phyloP scores from a whole-genome alignment of 2,329 filamentous ascomycete species.

The Cyphellophora attinorum region DNA sequence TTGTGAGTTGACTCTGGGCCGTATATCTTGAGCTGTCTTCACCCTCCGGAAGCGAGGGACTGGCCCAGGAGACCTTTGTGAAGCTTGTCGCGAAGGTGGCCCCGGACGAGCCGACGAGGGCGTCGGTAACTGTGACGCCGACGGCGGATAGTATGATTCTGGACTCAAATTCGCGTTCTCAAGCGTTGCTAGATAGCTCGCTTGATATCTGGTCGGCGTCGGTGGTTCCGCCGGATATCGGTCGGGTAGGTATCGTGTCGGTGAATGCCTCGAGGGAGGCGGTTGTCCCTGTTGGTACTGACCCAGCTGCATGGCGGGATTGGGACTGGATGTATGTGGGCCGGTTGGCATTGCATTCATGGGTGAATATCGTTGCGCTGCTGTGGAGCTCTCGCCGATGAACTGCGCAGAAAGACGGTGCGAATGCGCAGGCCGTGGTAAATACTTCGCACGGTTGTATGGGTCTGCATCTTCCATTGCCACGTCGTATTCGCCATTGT shows the following conservation, averaged over 20 bases:
- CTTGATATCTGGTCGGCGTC: conserved; percentile 29
- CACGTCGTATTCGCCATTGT: conserved; percentile 59
- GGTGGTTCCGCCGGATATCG: conserved; percentile 21
- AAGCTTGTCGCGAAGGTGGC: conserved; percentile 35
- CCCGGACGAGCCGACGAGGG: conserved; percentile 41
- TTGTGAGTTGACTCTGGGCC: conserved; percentile 75
- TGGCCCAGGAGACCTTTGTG: conserved; percentile 43
- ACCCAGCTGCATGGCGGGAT: conserved; percentile 39
- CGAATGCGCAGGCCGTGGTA: conserved; percentile 68
- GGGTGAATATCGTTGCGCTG: conserved; percentile 86
- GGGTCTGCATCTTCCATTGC: conserved; percentile 85
- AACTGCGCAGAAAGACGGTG: conserved; percentile 65
- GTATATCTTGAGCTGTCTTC: conserved; percentile 61
- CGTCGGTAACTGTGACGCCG: conserved; percentile 61
- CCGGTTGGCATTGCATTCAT: conserved; percentile 85
- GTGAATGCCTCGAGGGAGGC: conserved; percentile 62
- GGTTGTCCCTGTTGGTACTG: conserved; percentile 46
- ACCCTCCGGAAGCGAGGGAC: conserved; percentile 84
- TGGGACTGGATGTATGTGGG: conserved; percentile 61
- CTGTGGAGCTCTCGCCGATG: conserved; percentile 65
- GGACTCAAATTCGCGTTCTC: conserved; percentile 57
- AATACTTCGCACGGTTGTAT: conserved; percentile 78
- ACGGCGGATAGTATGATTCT: conserved; percentile 62
- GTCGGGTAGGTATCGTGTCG: conserved; percentile 45
- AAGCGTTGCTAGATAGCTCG: conserved; percentile 66